phyloP scores from a whole-genome alignment of 371 early-diverging fungal species.

The Mucor saturninus region DNA sequence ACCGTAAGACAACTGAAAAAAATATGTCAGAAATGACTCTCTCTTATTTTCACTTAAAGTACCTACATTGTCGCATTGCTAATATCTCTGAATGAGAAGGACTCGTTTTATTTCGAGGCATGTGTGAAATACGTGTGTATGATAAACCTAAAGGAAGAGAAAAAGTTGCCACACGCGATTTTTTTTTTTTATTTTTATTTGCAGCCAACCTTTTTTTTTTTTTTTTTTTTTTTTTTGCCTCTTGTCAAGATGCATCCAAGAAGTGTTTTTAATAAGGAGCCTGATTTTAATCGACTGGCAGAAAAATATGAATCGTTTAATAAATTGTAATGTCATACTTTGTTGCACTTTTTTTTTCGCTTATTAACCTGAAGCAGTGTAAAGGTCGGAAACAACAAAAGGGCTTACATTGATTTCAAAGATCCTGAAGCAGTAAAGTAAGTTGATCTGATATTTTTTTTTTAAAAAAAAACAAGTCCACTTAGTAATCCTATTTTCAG shows the following conservation, averaged over 20 bases:
- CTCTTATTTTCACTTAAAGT: too few species aligned
- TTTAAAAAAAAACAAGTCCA: not conserved
- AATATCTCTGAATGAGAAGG: too few species aligned
- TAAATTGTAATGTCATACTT: not conserved
- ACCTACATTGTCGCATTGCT: too few species aligned
- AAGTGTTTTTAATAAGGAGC: conserved; percentile 38
- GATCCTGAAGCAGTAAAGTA: conserved; percentile 48
- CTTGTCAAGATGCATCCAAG: conserved; percentile 36
- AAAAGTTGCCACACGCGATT: not conserved
- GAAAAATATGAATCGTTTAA: conserved; percentile 23
- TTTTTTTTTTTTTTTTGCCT: too few species aligned
- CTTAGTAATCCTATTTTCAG: not conserved
- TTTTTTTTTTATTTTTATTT: not conserved
- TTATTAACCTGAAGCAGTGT: conserved; percentile 20
- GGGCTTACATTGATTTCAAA: conserved; percentile 45
- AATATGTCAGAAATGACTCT: too few species aligned
- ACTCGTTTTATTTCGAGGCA: too few species aligned
- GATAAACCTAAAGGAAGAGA: not conserved
- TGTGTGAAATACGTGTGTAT: too few species aligned
- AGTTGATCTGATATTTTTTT: not conserved
- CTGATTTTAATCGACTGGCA: conserved; percentile 46
- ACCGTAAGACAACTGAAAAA: too few species aligned
- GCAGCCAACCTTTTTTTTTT: too few species aligned
- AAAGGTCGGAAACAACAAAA: conserved; percentile 9
- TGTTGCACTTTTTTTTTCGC: not conserved